These are phyloP conservation scores for Piromyces sp. DNA, from an alignment of 192 early-diverging fungal genomes.

Conservation along the genomic window DNA sequence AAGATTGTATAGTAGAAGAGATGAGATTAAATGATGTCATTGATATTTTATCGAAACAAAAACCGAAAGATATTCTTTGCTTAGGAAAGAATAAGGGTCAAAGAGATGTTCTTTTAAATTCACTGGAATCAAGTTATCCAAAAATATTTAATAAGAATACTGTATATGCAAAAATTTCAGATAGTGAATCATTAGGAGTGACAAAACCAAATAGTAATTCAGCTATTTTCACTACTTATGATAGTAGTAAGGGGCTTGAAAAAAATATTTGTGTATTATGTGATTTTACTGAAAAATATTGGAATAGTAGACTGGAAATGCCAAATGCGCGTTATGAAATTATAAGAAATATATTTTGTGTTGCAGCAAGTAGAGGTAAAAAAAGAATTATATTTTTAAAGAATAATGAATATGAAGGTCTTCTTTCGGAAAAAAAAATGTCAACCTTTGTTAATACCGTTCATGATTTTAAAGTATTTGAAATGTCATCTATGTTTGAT, in stretches of 20 bases:
- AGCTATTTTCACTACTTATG: neutral
- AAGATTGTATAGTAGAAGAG: neutral
- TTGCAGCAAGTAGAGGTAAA: neutral
- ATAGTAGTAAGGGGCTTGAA: neutral
- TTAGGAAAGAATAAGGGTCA: neutral
- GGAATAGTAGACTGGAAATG: neutral
- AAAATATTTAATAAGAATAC: neutral
- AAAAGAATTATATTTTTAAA: neutral
- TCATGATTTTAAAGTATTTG: neutral
- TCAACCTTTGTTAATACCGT: neutral
- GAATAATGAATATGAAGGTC: neutral
- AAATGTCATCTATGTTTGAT: neutral
- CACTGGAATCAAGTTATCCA: neutral
- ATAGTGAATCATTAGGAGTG: neutral
- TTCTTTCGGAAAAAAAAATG: neutral
- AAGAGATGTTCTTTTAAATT: neutral
- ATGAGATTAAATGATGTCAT: neutral
- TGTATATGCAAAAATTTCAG: neutral
- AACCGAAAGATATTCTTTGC: neutral
- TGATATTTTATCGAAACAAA: neutral
- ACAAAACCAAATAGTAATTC: neutral
- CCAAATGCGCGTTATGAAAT: neutral
- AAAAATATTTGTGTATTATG: neutral
- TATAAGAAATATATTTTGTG: neutral
- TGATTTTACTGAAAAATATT: neutral